Evolutionary conservation across 371 early-diverging fungal species (phyloP).

Genomic region (Mortierella sp.): DNA sequence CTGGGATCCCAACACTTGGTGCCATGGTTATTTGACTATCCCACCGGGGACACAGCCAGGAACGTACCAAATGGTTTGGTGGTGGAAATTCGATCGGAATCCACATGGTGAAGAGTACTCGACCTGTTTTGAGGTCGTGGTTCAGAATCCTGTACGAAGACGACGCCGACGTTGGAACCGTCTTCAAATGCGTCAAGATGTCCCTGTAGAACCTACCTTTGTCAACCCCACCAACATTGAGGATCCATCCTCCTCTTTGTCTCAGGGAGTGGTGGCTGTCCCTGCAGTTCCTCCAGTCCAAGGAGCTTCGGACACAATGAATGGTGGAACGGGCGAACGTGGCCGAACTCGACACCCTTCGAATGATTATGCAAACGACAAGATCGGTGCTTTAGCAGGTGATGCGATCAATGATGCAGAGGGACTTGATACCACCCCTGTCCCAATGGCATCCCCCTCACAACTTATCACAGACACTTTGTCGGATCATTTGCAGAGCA

Average conservation of each 20-base stretch:
- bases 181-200: too few species aligned
- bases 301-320: neutral
- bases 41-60: constrained; percentile 41
- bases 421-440: constrained; percentile 14
- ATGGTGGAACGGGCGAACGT: constrained; percentile 4
- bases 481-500: too few species aligned
- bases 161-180: neutral
- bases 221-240: too few species aligned
- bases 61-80: constrained; percentile 53
- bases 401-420: constrained; percentile 31
- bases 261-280: neutral
- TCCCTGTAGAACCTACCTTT: too few species aligned
- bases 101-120: constrained; percentile 53
- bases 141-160: constrained; percentile 4
- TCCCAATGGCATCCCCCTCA: constrained; percentile 14
- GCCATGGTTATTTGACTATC: constrained; percentile 39
- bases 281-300: neutral
- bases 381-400: constrained; percentile 16
- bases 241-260: too few species aligned
- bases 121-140: constrained; percentile 53
- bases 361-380: constrained; percentile 12
- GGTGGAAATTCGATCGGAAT: constrained; percentile 56
- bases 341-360: neutral
- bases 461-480: constrained; percentile 13
- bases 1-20: constrained; percentile 46